phyloP scores from a whole-genome alignment of 225 moss, liverwort and hornwort species.

The Bryoerythrophyllum caledonicum region DNA sequence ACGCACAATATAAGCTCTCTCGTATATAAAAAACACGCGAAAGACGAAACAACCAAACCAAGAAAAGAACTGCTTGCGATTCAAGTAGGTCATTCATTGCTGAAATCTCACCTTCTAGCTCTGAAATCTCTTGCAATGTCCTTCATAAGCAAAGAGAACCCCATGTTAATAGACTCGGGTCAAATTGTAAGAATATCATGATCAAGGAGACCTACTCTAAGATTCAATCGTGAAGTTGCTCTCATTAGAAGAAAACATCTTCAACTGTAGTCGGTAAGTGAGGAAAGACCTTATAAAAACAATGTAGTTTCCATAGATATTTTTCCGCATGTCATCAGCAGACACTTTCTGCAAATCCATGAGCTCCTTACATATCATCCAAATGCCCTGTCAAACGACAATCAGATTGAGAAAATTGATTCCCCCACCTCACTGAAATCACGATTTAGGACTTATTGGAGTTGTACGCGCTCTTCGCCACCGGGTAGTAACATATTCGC shows the following conservation, averaged over 20 bases:
- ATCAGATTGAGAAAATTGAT: too few relatives aligned
- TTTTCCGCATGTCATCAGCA: constrained; percentile 79
- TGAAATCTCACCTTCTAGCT: constrained; percentile 52
- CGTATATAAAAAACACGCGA: too few relatives aligned
- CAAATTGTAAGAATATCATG: not conserved
- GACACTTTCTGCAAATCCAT: constrained; percentile 81
- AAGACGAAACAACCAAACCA: too few relatives aligned
- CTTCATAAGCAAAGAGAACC: constrained; percentile 33
- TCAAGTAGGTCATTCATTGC: constrained; percentile 50
- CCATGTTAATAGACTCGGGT: constrained; percentile 4
- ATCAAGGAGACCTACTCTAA: not conserved
- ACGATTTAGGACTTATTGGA: too few relatives aligned
- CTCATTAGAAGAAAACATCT: not conserved
- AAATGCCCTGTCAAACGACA: constrained; percentile 62
- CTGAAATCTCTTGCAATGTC: constrained; percentile 55
- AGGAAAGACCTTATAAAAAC: constrained; percentile 73
- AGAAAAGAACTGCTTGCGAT: constrained; percentile 55
- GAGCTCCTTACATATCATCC: constrained; percentile 85
- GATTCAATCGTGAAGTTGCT: not conserved
- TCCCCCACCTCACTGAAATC: too few relatives aligned
- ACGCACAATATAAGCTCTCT: too few relatives aligned
- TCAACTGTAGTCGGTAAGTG: constrained; percentile 7
- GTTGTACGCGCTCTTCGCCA: too few relatives aligned
- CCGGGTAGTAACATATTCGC: too few relatives aligned
- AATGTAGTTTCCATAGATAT: constrained; percentile 76